Evolutionary conservation across 2,329 filamentous ascomycete species (phyloP), one percentile per base, ranked within the genome.

Genomic region (Trichoderma citrinoviride): DNA sequence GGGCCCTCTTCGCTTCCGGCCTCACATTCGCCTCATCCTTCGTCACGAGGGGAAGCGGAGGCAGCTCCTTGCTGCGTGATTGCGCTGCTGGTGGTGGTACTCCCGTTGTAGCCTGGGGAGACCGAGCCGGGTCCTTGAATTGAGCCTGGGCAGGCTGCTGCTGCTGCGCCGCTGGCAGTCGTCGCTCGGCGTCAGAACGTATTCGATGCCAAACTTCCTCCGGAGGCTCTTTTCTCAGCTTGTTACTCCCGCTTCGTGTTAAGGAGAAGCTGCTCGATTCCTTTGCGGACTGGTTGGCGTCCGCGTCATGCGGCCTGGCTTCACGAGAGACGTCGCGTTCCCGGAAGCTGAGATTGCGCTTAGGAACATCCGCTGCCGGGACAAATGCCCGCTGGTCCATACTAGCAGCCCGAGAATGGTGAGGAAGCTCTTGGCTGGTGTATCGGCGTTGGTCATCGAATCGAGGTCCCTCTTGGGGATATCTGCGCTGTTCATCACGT

Each of bases 321-420:
- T 82, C 80, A 55, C 79, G 79, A 66, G 78, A 79, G 3, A 77
- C 79, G 7, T 85, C 80, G 60, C 84, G 81, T 68, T 88, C 85
- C n/a, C 85, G 83, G 73, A 86, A 85, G 73, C 85, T 88, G 46
- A 86, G 71, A 58, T 85, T 85, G 56, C 85, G 82, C 71, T 83
- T 81, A 3, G 83, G 82, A 17, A 80, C 70, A 15, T 74, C 76
- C 8, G 76, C 72, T 7, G 69, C 67, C 27, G 70, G 67, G 25
- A 73, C 70, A 15, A 61, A 50, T n/a, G 60, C 68, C 23, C 57
- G 66, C 37, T 70, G 68, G 6, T 65, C 65, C 23, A 44, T 55
- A 10, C 44, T 27, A 8, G 33, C 33, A 14, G 41, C 17, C 25
- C 29, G 58, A 25, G 25, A 19, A 7, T 55, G 69, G 8, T 71